Base-by-base conservation (phyloP, 164 flowering plant species). In the Chloranthus sessilifolius region DNA sequence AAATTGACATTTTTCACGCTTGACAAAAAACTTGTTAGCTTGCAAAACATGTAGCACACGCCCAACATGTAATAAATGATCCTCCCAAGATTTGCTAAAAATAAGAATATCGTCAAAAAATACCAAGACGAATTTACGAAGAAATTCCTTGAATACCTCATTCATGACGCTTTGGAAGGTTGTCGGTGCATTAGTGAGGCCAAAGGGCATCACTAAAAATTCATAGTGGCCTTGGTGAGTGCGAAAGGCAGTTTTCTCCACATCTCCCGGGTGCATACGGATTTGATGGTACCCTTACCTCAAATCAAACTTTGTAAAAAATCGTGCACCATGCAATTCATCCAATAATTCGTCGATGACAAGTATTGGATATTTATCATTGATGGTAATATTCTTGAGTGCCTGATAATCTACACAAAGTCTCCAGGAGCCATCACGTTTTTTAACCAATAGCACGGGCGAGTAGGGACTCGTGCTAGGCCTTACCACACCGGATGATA, bases 171-270 rank as follows among this genome's bases (percentile, higher is more conserved):
- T 5, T 10, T 40, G 23, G 16, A 40, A 40, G 12, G 43, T 20
- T 21, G 21, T 10, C 6, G 23, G 21, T 3, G 43, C 43, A 40
- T 40, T 40, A 5, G 23, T 4, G 5, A 20, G 23, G 8, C 43
- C 43, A 40, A 40, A 40, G 7, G 43, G 43, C 43, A 40, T 40
- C 3, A 40, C 43, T 16, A 16, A 7, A 23, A 40, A 40, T 16
- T 40, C 43, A 40, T 40, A 40, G 5, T 40, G 43, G 8, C 21
- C 43, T 40, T 40, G 9, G 10, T 40, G 43, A 4, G 25, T 40
- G 5, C 43, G 5, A 40, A 40, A 40, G 16, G 43, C 23, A 4
- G 43, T 40, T 40, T 40, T 40, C 5, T 1, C 9, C 6, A 5
- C n/a, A 23, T 40, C 43, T 6, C 20, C 8, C 7, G 5, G 4